These are phyloP conservation scores for Alternaria sp. DNA, from an alignment of 2,329 filamentous ascomycete species.

Conservation along the genomic window DNA sequence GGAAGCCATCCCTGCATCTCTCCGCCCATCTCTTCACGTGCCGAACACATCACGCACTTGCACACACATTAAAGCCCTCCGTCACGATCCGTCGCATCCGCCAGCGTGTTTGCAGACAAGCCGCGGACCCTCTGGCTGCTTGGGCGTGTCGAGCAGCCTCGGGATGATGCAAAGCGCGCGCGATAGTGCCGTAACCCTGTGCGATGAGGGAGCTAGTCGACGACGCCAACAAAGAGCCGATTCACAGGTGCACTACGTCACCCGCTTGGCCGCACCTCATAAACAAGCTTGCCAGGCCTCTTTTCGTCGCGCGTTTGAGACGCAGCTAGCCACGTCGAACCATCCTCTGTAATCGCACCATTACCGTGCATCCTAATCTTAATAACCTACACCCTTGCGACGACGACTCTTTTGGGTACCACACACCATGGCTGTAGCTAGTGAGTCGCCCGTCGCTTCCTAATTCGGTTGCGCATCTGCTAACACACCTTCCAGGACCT, in stretches of 20 bases:
- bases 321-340: constrained; percentile 9
- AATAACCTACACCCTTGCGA: constrained; percentile 3
- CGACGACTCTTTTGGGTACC: neutral
- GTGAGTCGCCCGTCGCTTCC: constrained; percentile 17
- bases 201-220: constrained; percentile 18
- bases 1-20: constrained; percentile 7
- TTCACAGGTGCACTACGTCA: constrained; percentile 21
- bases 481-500: constrained; percentile 53
- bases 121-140: constrained; percentile 1
- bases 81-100: neutral
- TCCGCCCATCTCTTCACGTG: neutral
- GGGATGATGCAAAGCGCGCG: constrained; percentile 25
- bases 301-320: neutral
- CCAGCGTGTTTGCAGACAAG: constrained; percentile 7
- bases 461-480: neutral
- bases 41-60: neutral
- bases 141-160: neutral
- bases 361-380: constrained; percentile 16
- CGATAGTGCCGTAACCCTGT: constrained; percentile 9
- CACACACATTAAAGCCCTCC: neutral
- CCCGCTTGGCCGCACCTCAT: constrained; percentile 19
- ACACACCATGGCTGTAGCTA: constrained; percentile 20
- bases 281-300: constrained; percentile 22
- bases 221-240: constrained; percentile 3
- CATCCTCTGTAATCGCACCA: constrained; percentile 2